These are phyloP conservation scores for Xylaria castorea DNA, from an alignment of 495 filamentous ascomycete genomes.

Conservation along the genomic window DNA sequence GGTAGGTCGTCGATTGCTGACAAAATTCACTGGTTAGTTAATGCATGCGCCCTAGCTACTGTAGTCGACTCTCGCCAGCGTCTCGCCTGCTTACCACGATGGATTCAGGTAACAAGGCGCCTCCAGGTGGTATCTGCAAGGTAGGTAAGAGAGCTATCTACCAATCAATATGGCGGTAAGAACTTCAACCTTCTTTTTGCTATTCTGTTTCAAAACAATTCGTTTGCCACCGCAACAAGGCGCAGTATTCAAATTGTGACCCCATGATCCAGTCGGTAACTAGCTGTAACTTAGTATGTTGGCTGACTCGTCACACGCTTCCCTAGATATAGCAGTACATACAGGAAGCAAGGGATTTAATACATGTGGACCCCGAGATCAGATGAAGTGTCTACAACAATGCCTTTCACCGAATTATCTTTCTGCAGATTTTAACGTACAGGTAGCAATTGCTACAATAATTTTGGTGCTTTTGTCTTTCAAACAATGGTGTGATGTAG, in stretches of 20 bases:
- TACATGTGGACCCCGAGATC: not conserved
- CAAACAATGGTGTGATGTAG: not conserved
- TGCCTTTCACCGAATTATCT: not conserved
- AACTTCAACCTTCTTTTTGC: not conserved
- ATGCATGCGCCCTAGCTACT: conserved; percentile 14
- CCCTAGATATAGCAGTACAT: no score
- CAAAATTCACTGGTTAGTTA: not conserved
- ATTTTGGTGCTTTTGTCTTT: not conserved
- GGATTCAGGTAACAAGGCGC: conserved; percentile 3
- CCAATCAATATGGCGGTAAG: conserved; percentile 3
- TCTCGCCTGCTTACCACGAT: conserved; percentile 8
- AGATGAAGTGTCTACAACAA: not conserved
- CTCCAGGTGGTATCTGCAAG: not conserved
- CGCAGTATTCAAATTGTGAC: not conserved
- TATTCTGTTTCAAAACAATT: conserved; percentile 5
- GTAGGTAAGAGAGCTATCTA: not conserved
- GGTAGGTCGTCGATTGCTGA: conserved; percentile 20
- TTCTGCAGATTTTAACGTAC: not conserved
- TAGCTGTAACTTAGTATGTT: not conserved
- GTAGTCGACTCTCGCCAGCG: conserved; percentile 14
- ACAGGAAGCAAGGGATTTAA: not conserved
- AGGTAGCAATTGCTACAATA: not conserved
- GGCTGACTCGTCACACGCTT: not conserved
- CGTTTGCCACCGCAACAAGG: not conserved
- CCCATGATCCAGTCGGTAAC: not conserved